Conservation (phyloP, 2,329 filamentous ascomycete species). For the Aspergillus jensenii region DNA sequence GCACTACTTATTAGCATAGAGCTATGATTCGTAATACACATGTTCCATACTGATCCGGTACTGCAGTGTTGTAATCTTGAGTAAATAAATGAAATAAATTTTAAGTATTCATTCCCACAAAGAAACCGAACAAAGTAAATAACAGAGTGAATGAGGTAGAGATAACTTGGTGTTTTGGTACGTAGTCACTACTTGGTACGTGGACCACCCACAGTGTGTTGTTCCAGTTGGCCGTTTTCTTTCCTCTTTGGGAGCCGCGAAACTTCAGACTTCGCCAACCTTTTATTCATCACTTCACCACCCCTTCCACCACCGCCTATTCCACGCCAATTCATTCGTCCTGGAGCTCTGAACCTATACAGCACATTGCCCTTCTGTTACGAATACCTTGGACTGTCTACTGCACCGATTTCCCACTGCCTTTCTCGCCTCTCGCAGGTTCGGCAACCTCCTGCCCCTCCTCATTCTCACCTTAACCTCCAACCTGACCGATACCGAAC, state of each 20-base stretch:
- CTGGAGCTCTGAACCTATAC: neutral
- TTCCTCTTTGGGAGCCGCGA: slow-evolving; percentile 4
- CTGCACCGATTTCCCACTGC: neutral
- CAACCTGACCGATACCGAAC: slow-evolving; percentile 12
- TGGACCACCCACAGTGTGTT: slow-evolving; percentile 4
- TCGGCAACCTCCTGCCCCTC: slow-evolving; percentile 15
- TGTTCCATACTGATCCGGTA: neutral
- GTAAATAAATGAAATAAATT: neutral
- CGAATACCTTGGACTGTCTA: neutral
- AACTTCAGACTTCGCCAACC: slow-evolving; percentile 8
- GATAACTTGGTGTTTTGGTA: neutral
- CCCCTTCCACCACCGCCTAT: neutral
- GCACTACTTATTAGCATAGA: neutral
- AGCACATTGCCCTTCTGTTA: neutral
- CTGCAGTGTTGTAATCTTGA: neutral
- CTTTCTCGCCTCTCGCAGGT: neutral
- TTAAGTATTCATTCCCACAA: neutral
- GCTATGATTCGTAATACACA: neutral
- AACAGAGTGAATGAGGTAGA: neutral
- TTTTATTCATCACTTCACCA: neutral
- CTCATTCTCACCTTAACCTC: slow-evolving; percentile 15
- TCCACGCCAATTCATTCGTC: neutral
- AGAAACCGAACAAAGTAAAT: neutral
- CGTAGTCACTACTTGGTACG: slow-evolving; percentile 4
- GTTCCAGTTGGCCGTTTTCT: slow-evolving; percentile 4